Evolutionary conservation across 1,139 yeast genomes (phyloP), one percentile per base, ranked within the genome.

Genomic region (Blastobotrys apis): DNA sequence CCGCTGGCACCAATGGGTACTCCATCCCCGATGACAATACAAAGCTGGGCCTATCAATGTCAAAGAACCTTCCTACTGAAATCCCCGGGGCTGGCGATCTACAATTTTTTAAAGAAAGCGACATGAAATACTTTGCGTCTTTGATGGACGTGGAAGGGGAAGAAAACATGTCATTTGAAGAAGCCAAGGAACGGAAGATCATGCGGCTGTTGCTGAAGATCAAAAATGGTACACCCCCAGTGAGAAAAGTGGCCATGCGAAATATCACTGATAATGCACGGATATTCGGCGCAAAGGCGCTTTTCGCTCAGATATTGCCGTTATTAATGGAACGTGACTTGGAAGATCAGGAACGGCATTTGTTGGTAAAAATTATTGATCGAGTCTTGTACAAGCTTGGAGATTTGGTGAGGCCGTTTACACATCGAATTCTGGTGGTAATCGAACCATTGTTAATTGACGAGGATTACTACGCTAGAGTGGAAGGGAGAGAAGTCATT

Each of bases 261-360:
- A 72, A 75, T 34, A 63, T 90, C 20, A 77, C 86, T 1, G 87
- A 80, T 42, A 74, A 74, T 52, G 83, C 94, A 0, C 66, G 71
- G 6, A 66, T 66, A 12, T 77, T 81, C 55, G 97, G 97, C 0
- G 82, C 96, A 1, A 74, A 77, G 41, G 62, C 79, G 0, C 62
- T 88, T 17, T 82, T 90, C 56, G 76, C 78, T 47, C 81, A 78
- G 50, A 72, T 86, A 5, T 67, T 90, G 13, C 95, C 96, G 0
- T 64, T 90, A 15, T 65, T 90, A 31, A 68, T 84, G 59, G 96
- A 87, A 52, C 80, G 80, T 20, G 66, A 77, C 6, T 66, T 88
- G 33, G 94, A 83, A 53, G 94, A 85, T 43, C 88, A 81, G 53
- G 97, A 90, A 60, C 72, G 95, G 25, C 95, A 88, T 64, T 63